Evolutionary conservation across 164 flowering plant species (phyloP), one percentile per base, ranked within the genome.

Genomic region (Magnolia officinalis): DNA sequence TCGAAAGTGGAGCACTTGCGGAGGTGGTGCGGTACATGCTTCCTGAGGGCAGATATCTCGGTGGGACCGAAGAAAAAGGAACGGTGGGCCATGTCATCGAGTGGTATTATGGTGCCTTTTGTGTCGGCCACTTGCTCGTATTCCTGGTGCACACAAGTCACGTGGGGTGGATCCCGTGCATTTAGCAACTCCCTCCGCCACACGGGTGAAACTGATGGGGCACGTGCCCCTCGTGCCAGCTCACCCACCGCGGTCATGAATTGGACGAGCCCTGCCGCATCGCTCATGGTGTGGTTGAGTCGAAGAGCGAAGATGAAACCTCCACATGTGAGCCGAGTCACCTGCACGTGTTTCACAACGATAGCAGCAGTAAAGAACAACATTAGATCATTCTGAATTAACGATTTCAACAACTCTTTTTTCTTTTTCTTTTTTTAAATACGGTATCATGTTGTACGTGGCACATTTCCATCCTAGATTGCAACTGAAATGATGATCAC

Each of bases 251-350:
- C 84, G 6, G 6, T 75, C 81, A 84, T 20, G 78, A 86, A 83
- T 50, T 80, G 85, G 65, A 79, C 76, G 16, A 84, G 16, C 1
- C 87, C 87, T 0, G 50, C 1, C 2, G 77, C 87, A 26, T 86
- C 89, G 37, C 74, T n/a, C 79, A 86, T 80, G 6, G 83, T 78
- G 78, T 86, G 89, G 81, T 86, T 86, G 6, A 78, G 73, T 0
- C 87, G 80, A 21, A 82, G 37, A 2, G 81, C 84, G 1, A 83
- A 75, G 29, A 80, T 75, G 78, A 84, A 83, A 7, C 89, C 89
- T 3, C 89, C 89, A 52, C 89, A 86, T 8, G 18, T 69, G 10
- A 86, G 74, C 1, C 88, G 82, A 7, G 92, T 90, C 61, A 89
- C 94, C 94, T 90, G 79, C 66, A 13, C 16, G 20, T 1, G 9